Percentiles rank a stretch among this genome's conserved stretches.
These are phyloP conservation scores for Solanum virginianum DNA, from an alignment of 257 asterid genomes.

Conservation along the genomic window DNA sequence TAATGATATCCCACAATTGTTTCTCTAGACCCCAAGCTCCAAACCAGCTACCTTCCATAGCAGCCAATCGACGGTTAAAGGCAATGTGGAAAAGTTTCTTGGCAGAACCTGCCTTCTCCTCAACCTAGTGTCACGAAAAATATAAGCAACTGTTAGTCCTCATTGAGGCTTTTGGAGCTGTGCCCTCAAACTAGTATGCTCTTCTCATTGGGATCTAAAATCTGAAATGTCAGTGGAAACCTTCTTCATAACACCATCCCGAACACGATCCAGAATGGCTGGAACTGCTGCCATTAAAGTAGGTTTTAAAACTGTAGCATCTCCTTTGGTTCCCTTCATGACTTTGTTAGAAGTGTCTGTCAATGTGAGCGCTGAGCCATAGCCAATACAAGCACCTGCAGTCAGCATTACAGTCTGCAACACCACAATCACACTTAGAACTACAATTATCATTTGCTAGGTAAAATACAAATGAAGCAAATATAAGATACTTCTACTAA, in stretches of 20 bases:
- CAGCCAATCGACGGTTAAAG: constrained; percentile 51
- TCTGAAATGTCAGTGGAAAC: constrained; percentile 11
- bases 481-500: neutral
- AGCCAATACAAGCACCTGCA: constrained; percentile 74
- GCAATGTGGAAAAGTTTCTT: constrained; percentile 66
- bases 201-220: neutral
- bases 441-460: neutral
- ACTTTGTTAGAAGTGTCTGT: constrained; percentile 91
- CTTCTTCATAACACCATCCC: constrained; percentile 87
- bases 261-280: constrained; percentile 82
- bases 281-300: constrained; percentile 87
- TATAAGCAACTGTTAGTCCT: constrained; percentile 1
- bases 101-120: constrained; percentile 71
- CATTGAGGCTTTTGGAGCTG: neutral
- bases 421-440: constrained; percentile 19
- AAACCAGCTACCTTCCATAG: constrained; percentile 87
- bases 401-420: constrained; percentile 70
- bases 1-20: constrained; percentile 49
- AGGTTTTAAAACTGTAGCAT: constrained; percentile 68
- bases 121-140: constrained; percentile 39
- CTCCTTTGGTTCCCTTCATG: constrained; percentile 86
- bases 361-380: constrained; percentile 74
- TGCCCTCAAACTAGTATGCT: neutral
- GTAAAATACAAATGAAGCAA: neutral
- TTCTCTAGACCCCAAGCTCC: constrained; percentile 82